Evolutionary conservation across 2,329 filamentous ascomycete species (phyloP).

Genomic region (Fusarium miscanthi): DNA sequence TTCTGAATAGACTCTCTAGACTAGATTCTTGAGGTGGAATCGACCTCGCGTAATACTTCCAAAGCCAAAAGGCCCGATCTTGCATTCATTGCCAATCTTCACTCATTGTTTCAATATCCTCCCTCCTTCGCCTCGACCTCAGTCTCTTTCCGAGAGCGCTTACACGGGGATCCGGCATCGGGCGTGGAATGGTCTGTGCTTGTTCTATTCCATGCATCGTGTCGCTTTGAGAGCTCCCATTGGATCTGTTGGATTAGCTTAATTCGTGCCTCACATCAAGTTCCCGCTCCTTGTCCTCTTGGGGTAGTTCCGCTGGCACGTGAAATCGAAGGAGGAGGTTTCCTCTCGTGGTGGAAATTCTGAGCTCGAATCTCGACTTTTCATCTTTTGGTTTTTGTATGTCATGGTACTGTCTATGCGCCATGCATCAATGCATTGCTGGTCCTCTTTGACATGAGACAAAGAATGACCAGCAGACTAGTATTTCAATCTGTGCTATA

Average conservation of each 20-base stretch:
- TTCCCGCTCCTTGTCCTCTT: conserved; percentile 11
- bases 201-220: conserved; percentile 7
- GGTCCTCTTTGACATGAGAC: not conserved
- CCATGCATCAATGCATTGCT: not conserved
- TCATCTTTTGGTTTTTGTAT: conserved; percentile 16
- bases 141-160: conserved; percentile 5
- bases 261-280: conserved; percentile 22
- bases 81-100: not conserved
- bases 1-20: not conserved
- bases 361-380: conserved; percentile 30
- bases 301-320: conserved; percentile 22
- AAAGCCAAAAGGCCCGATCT: conserved; percentile 11
- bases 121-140: not conserved
- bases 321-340: conserved; percentile 32
- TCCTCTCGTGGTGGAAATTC: not conserved
- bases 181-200: conserved; percentile 9
- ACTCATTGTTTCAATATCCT: conserved; percentile 2
- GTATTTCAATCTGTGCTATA: not conserved
- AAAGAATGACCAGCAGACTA: too few relatives aligned
- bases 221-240: conserved; percentile 7
- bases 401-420: not conserved
- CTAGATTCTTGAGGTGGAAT: not conserved
- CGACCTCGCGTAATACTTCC: conserved; percentile 10
- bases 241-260: conserved; percentile 30
- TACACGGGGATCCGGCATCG: conserved; percentile 40